Evolutionary conservation across 768 basidiomycete species (phyloP).

Genomic region (Trametopsis cervina): DNA sequence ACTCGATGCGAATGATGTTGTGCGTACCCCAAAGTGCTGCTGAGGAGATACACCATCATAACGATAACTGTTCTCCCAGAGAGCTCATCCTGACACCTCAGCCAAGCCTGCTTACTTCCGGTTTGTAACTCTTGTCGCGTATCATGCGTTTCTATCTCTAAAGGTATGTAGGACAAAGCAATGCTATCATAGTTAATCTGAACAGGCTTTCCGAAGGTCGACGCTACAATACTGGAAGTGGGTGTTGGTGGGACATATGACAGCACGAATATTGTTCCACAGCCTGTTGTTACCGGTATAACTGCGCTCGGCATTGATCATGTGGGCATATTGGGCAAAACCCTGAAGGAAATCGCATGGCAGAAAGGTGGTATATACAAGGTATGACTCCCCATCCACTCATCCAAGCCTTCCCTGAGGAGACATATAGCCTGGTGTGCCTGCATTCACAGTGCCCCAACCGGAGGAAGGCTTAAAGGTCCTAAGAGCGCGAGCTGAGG

Average conservation of each 20-base stretch:
- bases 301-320: slow-evolving; percentile 93
- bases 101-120: slow-evolving; percentile 90
- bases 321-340: slow-evolving; percentile 79
- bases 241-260: slow-evolving; percentile 93
- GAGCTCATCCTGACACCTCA: slow-evolving; percentile 43
- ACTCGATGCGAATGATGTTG: slow-evolving; percentile 55
- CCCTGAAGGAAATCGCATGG: slow-evolving; percentile 82
- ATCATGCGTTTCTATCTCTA: slow-evolving; percentile 76
- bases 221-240: slow-evolving; percentile 92
- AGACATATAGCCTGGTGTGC: slow-evolving; percentile 41
- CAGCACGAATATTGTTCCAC: slow-evolving; percentile 92
- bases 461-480: slow-evolving; percentile 60
- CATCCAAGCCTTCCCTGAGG: neutral
- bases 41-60: slow-evolving; percentile 1
- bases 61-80: slow-evolving; percentile 30
- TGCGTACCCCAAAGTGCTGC: slow-evolving; percentile 23
- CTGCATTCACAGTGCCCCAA: slow-evolving; percentile 81
- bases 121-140: slow-evolving; percentile 88
- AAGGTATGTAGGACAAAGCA: slow-evolving; percentile 32
- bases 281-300: slow-evolving; percentile 84
- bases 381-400: slow-evolving; percentile 30
- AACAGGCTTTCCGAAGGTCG: slow-evolving; percentile 36
- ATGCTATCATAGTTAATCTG: neutral
- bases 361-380: slow-evolving; percentile 99
- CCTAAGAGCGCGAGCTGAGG: slow-evolving; percentile 57